Evolutionary conservation across 1,284 basidiomycete species (phyloP), one percentile per base, ranked within the genome.

Genomic region (Cryptococcus sp.): DNA sequence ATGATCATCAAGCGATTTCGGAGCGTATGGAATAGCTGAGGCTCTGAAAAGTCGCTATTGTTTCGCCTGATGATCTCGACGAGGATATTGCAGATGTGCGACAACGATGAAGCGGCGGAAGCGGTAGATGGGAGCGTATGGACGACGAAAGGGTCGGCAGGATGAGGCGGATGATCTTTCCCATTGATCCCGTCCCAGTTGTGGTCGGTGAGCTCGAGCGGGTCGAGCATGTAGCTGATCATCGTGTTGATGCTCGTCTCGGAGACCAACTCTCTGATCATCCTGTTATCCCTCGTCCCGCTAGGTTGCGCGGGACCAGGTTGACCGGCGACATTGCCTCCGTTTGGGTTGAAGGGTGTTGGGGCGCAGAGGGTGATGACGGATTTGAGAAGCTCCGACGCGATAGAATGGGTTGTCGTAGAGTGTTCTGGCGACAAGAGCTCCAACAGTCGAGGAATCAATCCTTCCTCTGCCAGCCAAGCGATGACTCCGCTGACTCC

Each of bases 31-130:
- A 97, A 95, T n/a, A 97, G 79, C 71, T 94, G 95, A 14, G 93
- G 94, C 75, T 99, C 95, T 66, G 95, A 94, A 70, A 93, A 97
- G 71, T 99, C 94, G 45, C 92, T 94, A 73, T 98, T 98, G 74
- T 98, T 98, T 71, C 97, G 93, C 48, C 95, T 82, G 60, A 99
- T 97, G 33, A 99, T 80, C 71, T 99, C 95, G 62, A 97, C 87
- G 56, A 97, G 79, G 62, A 98, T 83, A 44, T 86, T 86, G 58
- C 94, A 87, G 23, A 90, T 86, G 53, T 91, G 84, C 26, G 87
- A 80, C 39, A 97, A 82, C 0, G 91, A 91, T 5, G 93, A 97
- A 0, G 84, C 83, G n/a, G 83, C 81, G 1, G 84, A 85, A 49
- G 87, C 84, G 16, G 81, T 74, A 24, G 81, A 84, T 0, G 86